A percentile compares a stretch with the other conserved stretches of the same genome.
phyloP scores from a whole-genome alignment of 768 basidiomycete species.

The Mrakia gelida region DNA sequence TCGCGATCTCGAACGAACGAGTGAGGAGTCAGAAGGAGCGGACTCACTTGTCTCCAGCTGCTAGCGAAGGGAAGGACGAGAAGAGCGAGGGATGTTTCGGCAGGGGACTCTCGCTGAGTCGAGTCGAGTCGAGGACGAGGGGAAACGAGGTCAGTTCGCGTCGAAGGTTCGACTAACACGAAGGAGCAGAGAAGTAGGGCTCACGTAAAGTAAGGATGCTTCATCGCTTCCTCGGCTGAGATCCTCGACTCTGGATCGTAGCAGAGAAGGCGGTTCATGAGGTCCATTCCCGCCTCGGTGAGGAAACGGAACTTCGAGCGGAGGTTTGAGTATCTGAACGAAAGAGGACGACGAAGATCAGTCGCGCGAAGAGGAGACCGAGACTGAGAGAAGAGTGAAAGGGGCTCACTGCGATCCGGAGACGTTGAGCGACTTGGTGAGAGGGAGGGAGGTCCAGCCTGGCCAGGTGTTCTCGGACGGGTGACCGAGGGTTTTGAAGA shows the following conservation, averaged over 20 bases:
- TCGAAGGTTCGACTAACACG: slow-evolving; percentile 12
- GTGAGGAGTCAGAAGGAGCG: neutral
- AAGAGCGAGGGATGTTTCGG: slow-evolving; percentile 97
- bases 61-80: slow-evolving; percentile 89
- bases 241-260: slow-evolving; percentile 88
- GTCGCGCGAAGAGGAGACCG: neutral
- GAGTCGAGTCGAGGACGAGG: neutral
- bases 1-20: neutral
- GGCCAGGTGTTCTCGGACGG: slow-evolving; percentile 86
- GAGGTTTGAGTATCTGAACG: slow-evolving; percentile 50
- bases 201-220: slow-evolving; percentile 87
- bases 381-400: neutral
- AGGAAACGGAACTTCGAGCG: slow-evolving; percentile 77
- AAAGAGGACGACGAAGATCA: neutral
- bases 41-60: slow-evolving; percentile 85
- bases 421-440: slow-evolving; percentile 67
- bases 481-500: slow-evolving; percentile 91
- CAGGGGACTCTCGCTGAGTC: slow-evolving; percentile 74
- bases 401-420: slow-evolving; percentile 42
- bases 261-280: slow-evolving; percentile 71
- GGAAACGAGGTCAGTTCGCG: neutral
- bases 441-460: slow-evolving; percentile 69
- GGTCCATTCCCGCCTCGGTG: slow-evolving; percentile 74
- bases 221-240: slow-evolving; percentile 79
- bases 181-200: slow-evolving; percentile 34